Base-by-base conservation (phyloP, 257 asterid species). In the Gynochthodes officinalis region DNA sequence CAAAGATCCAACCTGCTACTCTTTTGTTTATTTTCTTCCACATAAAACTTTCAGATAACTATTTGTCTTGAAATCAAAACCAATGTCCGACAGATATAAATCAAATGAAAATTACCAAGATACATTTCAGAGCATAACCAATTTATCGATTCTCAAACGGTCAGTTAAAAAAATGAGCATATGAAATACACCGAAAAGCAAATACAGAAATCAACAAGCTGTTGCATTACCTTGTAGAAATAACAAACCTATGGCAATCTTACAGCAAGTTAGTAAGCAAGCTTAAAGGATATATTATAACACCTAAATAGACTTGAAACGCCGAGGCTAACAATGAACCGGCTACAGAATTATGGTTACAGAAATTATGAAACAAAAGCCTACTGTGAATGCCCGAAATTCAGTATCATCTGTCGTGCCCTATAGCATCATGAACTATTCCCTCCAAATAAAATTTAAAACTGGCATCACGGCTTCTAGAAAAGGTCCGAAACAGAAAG, bases 291-390 rank as follows among this genome's bases (percentile, higher is more conserved):
- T 25, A 62, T n/a, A 7, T 30, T 18, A 37, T 27, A 35, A 21
- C 63, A 54, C 64, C 50, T 27, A 43, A 27, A 57, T 23, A 60
- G 53, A 68, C 33, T 58, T 15, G 23, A 61, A 59, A 25, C 60
- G 11, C 58, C 50, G 13, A 66, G 27, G 35, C 70, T 6, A 28
- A 48, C 0, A 57, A 53, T 35, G 27, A 67, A 46, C 55, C 35
- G 35, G 72, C 79, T 62, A 21, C 32, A 62, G 59, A 32, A 25
- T 63, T 33, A 18, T 30, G 58, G 62, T 76, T 40, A 76, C 62
- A 76, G 49, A 15, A 42, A 53, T 32, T 18, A 27, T 35, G 44
- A 40, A 46, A 46, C 5, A 30, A 1, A 49, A 43, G 4, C 53
- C 68, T 21, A 61, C 19, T 30, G 39, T 39, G 11, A 53, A 39